Base-by-base conservation (phyloP, 805 yeast species). In the Candida ulmi region DNA sequence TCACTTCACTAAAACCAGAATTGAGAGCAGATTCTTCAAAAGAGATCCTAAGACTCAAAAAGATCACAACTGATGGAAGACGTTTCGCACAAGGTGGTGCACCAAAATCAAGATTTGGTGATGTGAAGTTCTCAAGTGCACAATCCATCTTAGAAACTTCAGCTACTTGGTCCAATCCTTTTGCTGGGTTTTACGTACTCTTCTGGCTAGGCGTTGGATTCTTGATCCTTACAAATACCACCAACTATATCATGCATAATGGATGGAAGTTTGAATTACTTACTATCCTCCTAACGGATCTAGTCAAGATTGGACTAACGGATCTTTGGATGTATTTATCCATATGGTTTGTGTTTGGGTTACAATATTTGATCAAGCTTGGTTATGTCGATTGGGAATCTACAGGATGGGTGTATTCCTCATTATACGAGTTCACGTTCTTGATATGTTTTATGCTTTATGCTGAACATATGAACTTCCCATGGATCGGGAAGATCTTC, bases 401-500 rank as follows among this genome's bases (percentile, higher is more conserved):
- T 8, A 42, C 65, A 1, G 99, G 97, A 3, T 75, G 84, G 78
- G 49, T 65, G 4, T 34, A 86, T 2, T 84, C 83, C 50, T 65
- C 76, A 8, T 33, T 74, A 35, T 77, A 63, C 53, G 95, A 88
- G 54, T 37, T 78, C 6, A 41, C 47, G 0, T 83, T 72, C 52
- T 55, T 87, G 11, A 39, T 61, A 9, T 70, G 73, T 40, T 84
- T 77, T 65, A 55, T 80, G 32, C 61, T 66, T 46, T 68, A 77
- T 52, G 77, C 93, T 4, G 76, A 80, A 33, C 56, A 57, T 35
- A 60, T 66, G 57, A 65, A 71, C 30, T 84, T 74, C 52, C 88
- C 95, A 11, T 93, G 99, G 99, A 84, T 90, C 36, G 95, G 88
- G 2, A 80, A 80, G 54, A 90, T 90, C 32, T 93, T 87, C 53